These are phyloP conservation scores for Penicillium sp. DNA, from an alignment of 2,329 filamentous ascomycete genomes.

Conservation along the genomic window DNA sequence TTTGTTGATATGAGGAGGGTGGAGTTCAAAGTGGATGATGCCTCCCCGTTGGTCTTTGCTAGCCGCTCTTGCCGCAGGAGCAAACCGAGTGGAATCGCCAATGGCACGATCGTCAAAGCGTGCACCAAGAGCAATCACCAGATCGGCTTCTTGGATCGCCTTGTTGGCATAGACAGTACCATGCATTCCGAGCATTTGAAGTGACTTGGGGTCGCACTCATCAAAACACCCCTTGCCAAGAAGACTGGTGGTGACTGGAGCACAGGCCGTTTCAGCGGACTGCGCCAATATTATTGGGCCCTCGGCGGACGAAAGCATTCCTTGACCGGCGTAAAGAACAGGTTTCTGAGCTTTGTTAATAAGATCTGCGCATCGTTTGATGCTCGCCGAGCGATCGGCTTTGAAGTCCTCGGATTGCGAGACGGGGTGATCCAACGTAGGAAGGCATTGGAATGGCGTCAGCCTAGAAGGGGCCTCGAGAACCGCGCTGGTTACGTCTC, in stretches of 20 bases:
- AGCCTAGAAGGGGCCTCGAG: slow-evolving; percentile 68
- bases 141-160: slow-evolving; percentile 93
- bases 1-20: slow-evolving; percentile 99
- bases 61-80: slow-evolving; percentile 79
- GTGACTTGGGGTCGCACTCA: slow-evolving; percentile 86
- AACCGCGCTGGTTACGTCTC: slow-evolving; percentile 87
- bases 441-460: slow-evolving; percentile 67
- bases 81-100: slow-evolving; percentile 75
- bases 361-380: too few species aligned
- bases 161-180: slow-evolving; percentile 96
- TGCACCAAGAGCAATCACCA: slow-evolving; percentile 89
- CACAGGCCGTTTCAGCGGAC: slow-evolving; percentile 80
- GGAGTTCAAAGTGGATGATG: slow-evolving; percentile 95
- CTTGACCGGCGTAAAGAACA: slow-evolving; percentile 90
- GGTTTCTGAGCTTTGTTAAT: slow-evolving; percentile 91
- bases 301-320: slow-evolving; percentile 73
- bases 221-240: slow-evolving; percentile 90
- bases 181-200: slow-evolving; percentile 99
- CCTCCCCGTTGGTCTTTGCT: slow-evolving; percentile 82
- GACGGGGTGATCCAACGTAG: too few species aligned
- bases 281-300: slow-evolving; percentile 76
- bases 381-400: slow-evolving; percentile 70
- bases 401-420: too few species aligned
- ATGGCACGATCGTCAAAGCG: slow-evolving; percentile 98
- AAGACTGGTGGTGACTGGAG: slow-evolving; percentile 93